phyloP scores from a whole-genome alignment of 2,329 filamentous ascomycete species.

The Aspergillus novofumigatus region DNA sequence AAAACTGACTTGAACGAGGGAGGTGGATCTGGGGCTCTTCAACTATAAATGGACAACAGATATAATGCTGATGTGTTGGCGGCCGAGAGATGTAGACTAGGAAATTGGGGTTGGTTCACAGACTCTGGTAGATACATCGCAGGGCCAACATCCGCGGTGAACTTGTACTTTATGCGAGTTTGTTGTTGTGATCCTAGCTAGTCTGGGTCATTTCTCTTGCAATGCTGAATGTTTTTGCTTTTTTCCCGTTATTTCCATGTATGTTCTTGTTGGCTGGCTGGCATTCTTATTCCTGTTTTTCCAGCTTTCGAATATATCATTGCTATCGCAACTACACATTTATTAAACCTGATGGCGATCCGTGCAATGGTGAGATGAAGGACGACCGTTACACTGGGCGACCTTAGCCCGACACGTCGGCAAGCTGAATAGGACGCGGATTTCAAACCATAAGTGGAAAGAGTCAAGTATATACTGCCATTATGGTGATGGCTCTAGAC shows the following conservation, averaged over 20 bases:
- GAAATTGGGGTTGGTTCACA: conserved; percentile 5
- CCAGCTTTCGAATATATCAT: neutral
- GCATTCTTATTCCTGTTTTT: neutral
- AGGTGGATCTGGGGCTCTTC: neutral
- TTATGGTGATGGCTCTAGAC: neutral
- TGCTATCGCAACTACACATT: neutral
- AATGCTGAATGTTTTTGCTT: conserved; percentile 14
- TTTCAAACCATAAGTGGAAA: neutral
- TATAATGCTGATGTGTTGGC: conserved; percentile 5
- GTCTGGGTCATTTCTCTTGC: conserved; percentile 17
- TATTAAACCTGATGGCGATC: neutral
- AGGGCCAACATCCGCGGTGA: conserved; percentile 14
- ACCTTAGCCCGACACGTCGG: neutral
- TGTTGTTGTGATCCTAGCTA: conserved; percentile 15
- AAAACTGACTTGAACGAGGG: neutral
- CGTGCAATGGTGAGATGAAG: neutral
- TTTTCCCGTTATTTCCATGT: conserved; percentile 2
- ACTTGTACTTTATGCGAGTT: conserved; percentile 24
- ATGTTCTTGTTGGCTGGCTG: conserved; percentile 4
- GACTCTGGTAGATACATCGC: conserved; percentile 21
- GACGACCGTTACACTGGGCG: neutral
- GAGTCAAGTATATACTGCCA: neutral
- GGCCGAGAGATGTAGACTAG: conserved; percentile 6
- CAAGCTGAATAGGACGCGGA: too few species aligned
- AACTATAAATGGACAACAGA: neutral